Base-by-base conservation (phyloP, 805 yeast species). In the Cyberlindnera xylosilytica region DNA sequence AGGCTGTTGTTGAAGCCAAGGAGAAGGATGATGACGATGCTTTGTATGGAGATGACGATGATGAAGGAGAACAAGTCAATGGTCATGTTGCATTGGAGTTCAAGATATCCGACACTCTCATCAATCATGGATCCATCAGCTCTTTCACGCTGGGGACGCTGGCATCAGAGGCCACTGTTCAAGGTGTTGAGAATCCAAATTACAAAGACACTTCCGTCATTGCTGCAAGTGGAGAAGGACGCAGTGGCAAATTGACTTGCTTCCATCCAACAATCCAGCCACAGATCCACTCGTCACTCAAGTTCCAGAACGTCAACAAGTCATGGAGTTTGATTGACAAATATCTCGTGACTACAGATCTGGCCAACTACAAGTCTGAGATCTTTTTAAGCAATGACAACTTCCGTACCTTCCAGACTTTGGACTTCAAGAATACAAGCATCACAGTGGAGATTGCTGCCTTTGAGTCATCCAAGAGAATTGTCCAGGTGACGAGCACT, bases 211-310 rank as follows among this genome's bases (percentile, higher is more conserved):
- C 74, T 15, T 83, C 87, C 6, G 74, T 88, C 3, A 74, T 87
- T 6, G 78, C 83, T 0, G 74, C 87, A 3, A 74, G 84, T 0
- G 96, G 97, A 1, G 69, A 79, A 13, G 79, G 73, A 8, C 51
- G 58, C 1, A 69, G 74, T 6, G 76, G 85, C 11, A 70, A 74
- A 17, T 47, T 90, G 23, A 77, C 82, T 26, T 70, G 83, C 4
- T 72, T 87, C 45, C 74, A 80, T 20, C 87, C 88, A 6, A 71
- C 83, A 3, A 71, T 88, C 12, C 79, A 80, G 45, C 95, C 96
- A 1, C 60, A 58, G 0, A 75, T 88, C 8, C 74, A 77, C 39
- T 77, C 87, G 2, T 80, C 89, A 3, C 69, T 87, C 40, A 80
- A 78, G 46, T 85, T 85, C 54, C 82, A 83, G 17, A 83, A 79